phyloP scores from a whole-genome alignment of 306 rosid species.

The Notholithocarpus densiflorus region DNA sequence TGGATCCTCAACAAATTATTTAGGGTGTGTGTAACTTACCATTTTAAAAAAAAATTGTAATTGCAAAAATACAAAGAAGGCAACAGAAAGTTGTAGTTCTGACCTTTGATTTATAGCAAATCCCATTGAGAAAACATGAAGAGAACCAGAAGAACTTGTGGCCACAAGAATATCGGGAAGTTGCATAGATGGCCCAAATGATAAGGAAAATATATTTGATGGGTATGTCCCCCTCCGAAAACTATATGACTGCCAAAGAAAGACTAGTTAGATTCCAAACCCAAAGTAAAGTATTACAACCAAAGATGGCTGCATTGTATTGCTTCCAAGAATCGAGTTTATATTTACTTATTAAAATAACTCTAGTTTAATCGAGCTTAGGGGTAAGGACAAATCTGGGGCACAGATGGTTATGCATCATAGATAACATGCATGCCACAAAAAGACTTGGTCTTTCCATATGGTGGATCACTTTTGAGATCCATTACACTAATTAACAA shows the following conservation, averaged over 20 bases:
- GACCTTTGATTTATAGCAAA: conserved; percentile 65
- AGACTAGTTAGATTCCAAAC: conserved; percentile 28
- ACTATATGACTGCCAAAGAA: conserved; percentile 69
- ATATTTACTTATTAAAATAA: neutral
- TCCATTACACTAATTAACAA: neutral
- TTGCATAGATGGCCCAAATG: conserved; percentile 76
- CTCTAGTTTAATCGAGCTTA: neutral
- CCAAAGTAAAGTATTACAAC: neutral
- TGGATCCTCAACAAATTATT: no score
- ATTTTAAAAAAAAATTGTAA: neutral
- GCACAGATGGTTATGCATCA: neutral
- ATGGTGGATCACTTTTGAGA: neutral
- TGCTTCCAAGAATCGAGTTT: conserved; percentile 5
- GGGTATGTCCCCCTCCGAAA: conserved; percentile 93
- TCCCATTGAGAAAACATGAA: conserved; percentile 81
- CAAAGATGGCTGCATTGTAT: conserved; percentile 3
- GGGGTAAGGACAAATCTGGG: neutral
- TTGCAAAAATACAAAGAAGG: neutral
- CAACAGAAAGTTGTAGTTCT: conserved; percentile 26
- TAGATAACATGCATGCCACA: neutral
- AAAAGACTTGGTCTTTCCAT: neutral
- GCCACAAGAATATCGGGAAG: conserved; percentile 90
- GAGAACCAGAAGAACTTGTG: conserved; percentile 89
- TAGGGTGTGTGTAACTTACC: no score
- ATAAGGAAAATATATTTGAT: conserved; percentile 79